phyloP scores from a whole-genome alignment of 495 filamentous ascomycete species.

The Lepidopterella palustris region DNA sequence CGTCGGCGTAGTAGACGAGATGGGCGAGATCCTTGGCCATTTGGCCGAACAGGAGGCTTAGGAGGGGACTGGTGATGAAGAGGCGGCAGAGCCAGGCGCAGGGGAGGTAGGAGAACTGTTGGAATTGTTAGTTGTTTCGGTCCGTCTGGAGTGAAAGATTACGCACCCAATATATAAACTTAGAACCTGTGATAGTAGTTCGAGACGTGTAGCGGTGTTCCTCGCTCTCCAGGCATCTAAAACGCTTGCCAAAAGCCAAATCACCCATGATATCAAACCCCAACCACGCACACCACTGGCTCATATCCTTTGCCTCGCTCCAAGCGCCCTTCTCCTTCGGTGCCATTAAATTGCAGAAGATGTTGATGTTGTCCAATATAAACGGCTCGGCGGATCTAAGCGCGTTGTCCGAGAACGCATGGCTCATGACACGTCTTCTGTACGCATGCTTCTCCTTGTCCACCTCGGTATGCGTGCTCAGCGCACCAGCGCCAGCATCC shows the following conservation, averaged over 20 bases:
- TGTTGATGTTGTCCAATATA: conserved; percentile 16
- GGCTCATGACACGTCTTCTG: conserved; percentile 14
- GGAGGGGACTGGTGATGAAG: too few relatives aligned
- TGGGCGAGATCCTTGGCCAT: too few relatives aligned
- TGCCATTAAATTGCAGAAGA: conserved; percentile 27
- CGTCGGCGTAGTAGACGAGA: too few relatives aligned
- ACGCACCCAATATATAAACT: not conserved
- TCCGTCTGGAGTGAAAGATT: not conserved
- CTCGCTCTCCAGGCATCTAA: not conserved
- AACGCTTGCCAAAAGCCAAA: not conserved
- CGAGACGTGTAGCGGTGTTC: not conserved
- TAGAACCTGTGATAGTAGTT: not conserved
- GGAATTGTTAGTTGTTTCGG: too few relatives aligned
- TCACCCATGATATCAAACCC: conserved; percentile 22
- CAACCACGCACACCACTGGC: conserved; percentile 23
- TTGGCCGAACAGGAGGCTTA: too few relatives aligned
- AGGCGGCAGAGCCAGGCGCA: too few relatives aligned
- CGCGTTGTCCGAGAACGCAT: conserved; percentile 26
- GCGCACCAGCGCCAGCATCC: conserved; percentile 21
- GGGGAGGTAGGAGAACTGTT: too few relatives aligned
- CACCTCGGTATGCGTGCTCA: conserved; percentile 21
- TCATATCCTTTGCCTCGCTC: conserved; percentile 23
- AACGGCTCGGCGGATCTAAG: conserved; percentile 18
- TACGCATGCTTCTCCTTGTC: conserved; percentile 18
- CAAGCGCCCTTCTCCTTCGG: conserved; percentile 13